Evolutionary conservation across 192 early-diverging fungal genomes (phyloP).

Genomic region (Powellomyces hirtus): DNA sequence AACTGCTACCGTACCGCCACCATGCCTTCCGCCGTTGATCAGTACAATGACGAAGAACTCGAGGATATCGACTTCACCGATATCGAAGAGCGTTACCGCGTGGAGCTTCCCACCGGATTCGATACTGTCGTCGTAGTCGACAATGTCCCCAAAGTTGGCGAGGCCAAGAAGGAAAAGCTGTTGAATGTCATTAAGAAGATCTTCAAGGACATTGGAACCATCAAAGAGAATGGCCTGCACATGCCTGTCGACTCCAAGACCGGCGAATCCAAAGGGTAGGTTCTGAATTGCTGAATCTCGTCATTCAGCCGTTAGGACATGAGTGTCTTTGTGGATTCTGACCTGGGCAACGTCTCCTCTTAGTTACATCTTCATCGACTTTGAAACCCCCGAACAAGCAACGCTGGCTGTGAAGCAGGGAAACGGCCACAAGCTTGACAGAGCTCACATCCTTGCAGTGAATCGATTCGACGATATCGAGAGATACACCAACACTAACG

Average conservation of each 20-base stretch:
- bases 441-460: slow-evolving; percentile 74
- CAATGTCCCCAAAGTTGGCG: slow-evolving; percentile 84
- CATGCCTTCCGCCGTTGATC: too few relatives aligned
- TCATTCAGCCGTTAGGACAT: background rate
- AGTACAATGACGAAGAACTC: slow-evolving; percentile 26
- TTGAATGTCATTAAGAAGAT: slow-evolving; percentile 66
- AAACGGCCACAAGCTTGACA: slow-evolving; percentile 80
- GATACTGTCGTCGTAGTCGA: slow-evolving; percentile 88
- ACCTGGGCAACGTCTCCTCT: too few relatives aligned
- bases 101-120: slow-evolving; percentile 74
- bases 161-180: slow-evolving; percentile 82
- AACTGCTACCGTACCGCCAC: too few relatives aligned
- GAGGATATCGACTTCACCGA: slow-evolving; percentile 92
- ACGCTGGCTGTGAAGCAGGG: slow-evolving; percentile 68
- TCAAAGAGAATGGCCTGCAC: slow-evolving; percentile 78
- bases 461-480: slow-evolving; percentile 94
- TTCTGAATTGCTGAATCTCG: background rate
- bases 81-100: slow-evolving; percentile 73
- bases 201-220: slow-evolving; percentile 73
- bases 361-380: slow-evolving; percentile 91
- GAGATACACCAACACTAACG: slow-evolving; percentile 69
- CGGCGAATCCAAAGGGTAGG: slow-evolving; percentile 82
- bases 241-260: slow-evolving; percentile 81
- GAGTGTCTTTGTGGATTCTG: slow-evolving; percentile 2
- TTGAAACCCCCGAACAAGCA: slow-evolving; percentile 83